phyloP scores from a whole-genome alignment of 148 eudicot species.

The Mesembryanthemum crystallinum region DNA sequence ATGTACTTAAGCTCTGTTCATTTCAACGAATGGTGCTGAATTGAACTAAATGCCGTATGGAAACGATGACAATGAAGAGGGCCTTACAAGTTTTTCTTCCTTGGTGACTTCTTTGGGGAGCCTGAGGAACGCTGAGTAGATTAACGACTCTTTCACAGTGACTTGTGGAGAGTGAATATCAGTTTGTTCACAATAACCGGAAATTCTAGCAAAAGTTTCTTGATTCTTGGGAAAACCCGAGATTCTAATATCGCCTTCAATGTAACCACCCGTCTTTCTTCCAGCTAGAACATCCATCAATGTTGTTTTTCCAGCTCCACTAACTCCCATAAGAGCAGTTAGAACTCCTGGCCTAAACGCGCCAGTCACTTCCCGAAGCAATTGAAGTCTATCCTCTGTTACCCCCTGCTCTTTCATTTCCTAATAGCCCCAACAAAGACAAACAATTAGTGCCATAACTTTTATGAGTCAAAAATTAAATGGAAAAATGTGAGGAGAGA shows the following conservation, averaged over 20 bases:
- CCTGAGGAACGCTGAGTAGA: constrained; percentile 71
- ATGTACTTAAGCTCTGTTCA: not conserved
- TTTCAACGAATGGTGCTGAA: too few relatives aligned
- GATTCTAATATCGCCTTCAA: constrained; percentile 66
- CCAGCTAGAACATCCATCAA: constrained; percentile 78
- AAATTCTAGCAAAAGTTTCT: constrained; percentile 76
- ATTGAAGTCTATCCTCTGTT: constrained; percentile 61
- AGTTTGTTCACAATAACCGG: constrained; percentile 75
- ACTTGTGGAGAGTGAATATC: constrained; percentile 78
- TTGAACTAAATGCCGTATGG: not conserved
- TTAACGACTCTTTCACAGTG: constrained; percentile 57
- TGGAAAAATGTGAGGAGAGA: not conserved
- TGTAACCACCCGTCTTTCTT: constrained; percentile 68
- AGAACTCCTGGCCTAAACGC: constrained; percentile 74
- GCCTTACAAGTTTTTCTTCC: constrained; percentile 56
- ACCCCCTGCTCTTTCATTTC: constrained; percentile 70
- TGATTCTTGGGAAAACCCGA: constrained; percentile 64
- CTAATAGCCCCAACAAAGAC: constrained; percentile 24
- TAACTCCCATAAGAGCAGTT: constrained; percentile 81
- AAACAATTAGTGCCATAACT: not conserved
- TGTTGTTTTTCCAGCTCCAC: constrained; percentile 84
- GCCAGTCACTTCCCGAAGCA: constrained; percentile 60
- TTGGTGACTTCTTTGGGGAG: constrained; percentile 54
- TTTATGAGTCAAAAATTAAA: not conserved
- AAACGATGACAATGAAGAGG: not conserved